These are phyloP conservation scores for Lithocarpus polystachyus DNA, from an alignment of 306 rosid species.

Conservation along the genomic window DNA sequence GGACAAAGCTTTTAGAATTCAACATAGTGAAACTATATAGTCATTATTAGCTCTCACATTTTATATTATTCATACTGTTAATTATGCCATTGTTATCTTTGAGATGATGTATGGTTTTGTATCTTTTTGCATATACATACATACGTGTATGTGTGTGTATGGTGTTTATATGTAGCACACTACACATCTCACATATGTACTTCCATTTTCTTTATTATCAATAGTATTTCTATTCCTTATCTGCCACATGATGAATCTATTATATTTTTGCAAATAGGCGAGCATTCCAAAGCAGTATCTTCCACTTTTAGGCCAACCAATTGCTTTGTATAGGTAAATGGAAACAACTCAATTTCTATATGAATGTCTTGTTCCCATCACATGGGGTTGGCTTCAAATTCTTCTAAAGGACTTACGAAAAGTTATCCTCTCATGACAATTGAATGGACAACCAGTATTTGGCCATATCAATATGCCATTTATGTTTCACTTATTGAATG, in stretches of 20 bases:
- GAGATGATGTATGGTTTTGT: too few relatives aligned
- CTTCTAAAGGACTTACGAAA: not conserved
- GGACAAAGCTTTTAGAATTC: too few relatives aligned
- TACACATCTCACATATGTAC: not conserved
- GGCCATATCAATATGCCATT: too few relatives aligned
- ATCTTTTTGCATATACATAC: not conserved
- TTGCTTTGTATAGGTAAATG: slow-evolving; percentile 75
- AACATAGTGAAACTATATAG: too few relatives aligned
- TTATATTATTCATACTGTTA: not conserved
- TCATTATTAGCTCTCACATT: too few relatives aligned
- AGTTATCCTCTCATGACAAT: not conserved
- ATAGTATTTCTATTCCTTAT: slow-evolving; percentile 5
- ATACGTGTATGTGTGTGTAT: not conserved
- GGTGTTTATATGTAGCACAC: not conserved
- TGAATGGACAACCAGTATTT: not conserved
- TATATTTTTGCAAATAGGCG: slow-evolving; percentile 51
- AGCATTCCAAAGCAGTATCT: slow-evolving; percentile 96
- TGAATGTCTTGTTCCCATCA: not conserved
- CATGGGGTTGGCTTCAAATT: not conserved
- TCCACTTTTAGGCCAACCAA: slow-evolving; percentile 89
- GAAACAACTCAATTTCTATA: slow-evolving; percentile 6
- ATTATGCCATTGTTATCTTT: not conserved
- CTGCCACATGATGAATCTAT: slow-evolving; percentile 12
- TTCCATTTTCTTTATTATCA: not conserved
- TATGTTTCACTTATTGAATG: not conserved